Base-by-base conservation (phyloP, 2,329 filamentous ascomycete genomes). In the Chaetomium globosum region DNA sequence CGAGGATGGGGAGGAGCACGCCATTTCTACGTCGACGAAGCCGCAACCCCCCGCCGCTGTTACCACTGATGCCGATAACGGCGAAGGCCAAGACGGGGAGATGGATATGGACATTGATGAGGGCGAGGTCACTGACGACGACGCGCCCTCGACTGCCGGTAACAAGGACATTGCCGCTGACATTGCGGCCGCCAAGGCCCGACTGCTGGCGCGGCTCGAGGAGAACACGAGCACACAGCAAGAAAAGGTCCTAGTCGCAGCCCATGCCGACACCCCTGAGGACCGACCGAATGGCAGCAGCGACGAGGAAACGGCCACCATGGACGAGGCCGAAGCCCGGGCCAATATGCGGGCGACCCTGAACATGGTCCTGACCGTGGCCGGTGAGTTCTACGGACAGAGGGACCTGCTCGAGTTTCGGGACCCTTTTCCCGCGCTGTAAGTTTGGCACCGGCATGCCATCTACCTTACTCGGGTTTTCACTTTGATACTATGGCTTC, bases 301-400 rank as follows among this genome's bases (percentile, higher is more conserved):
- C 19, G 46, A 31, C 12, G 31, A 10, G 31, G 73, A 76, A 30
- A 5, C 61, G 58, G 70, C 68, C 2, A 71, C 73, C 3, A 71
- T 70, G 13, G 72, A 72, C 52, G 68, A 71, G 65, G 69, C 72
- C 43, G 75, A 80, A n/a, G 75, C 75, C 48, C 78, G 77, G 48
- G 77, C 80, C 72, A 86, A 83, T 74, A 82, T 82, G 80, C 82
- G 85, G 31, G 89, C 87, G n/a, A 93, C 92, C 49, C 81, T 97
- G 39, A 93, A 96, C 77, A 96, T 96, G 92, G 91, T 97, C 61
- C 81, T 97, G 70, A 95, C 91, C 0, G 84, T 97, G 43, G 89
- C 90, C 56, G 93, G 92, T 71, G 93, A 97, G 77, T 87, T 91
- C 70, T 98, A 93, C 77, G 93, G 94, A 1, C 94, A 98, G 78